A percentile compares a stretch with the other conserved stretches of the same genome.
These are phyloP conservation scores for Boletus sensibilis DNA, from an alignment of 768 basidiomycete species.

Conservation along the genomic window DNA sequence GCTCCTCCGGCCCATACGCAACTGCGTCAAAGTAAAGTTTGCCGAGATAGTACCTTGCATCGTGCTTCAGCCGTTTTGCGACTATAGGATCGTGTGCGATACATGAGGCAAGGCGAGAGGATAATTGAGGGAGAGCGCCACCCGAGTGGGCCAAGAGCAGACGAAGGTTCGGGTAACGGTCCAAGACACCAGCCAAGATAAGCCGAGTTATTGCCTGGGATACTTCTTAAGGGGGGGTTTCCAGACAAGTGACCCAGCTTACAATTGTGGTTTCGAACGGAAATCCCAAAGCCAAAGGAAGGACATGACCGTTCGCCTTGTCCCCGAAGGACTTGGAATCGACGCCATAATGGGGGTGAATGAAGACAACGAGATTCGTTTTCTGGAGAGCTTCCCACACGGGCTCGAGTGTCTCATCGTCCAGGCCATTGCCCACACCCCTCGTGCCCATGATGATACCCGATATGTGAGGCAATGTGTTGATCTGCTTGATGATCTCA, in stretches of 20 bases:
- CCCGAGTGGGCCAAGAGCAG: slow-evolving; percentile 87
- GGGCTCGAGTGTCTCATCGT: slow-evolving; percentile 74
- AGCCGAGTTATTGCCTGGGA: slow-evolving; percentile 68
- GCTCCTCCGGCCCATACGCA: slow-evolving; percentile 84
- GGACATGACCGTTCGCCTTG: slow-evolving; percentile 80
- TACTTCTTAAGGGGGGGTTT: slow-evolving; percentile 5
- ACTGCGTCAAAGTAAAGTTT: slow-evolving; percentile 83
- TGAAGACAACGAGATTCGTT: slow-evolving; percentile 70
- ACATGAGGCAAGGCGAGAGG: slow-evolving; percentile 82
- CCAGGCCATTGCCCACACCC: slow-evolving; percentile 77
- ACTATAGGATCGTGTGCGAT: slow-evolving; percentile 84
- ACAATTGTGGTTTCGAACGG: slow-evolving; percentile 90
- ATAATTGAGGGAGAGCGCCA: slow-evolving; percentile 78
- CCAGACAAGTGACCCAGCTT: slow-evolving; percentile 28
- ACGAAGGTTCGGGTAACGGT: slow-evolving; percentile 72
- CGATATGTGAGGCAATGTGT: slow-evolving; percentile 61
- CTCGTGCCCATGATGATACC: slow-evolving; percentile 80
- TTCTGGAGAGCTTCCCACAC: slow-evolving; percentile 78
- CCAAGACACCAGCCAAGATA: slow-evolving; percentile 78
- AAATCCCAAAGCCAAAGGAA: slow-evolving; percentile 84
- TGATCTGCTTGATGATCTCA: slow-evolving; percentile 65
- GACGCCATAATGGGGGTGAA: slow-evolving; percentile 87
- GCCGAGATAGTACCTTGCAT: slow-evolving; percentile 81
- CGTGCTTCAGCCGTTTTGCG: slow-evolving; percentile 69
- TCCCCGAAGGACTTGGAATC: slow-evolving; percentile 73